phyloP scores from a whole-genome alignment of 805 yeast species.

The Torulaspora indica region DNA sequence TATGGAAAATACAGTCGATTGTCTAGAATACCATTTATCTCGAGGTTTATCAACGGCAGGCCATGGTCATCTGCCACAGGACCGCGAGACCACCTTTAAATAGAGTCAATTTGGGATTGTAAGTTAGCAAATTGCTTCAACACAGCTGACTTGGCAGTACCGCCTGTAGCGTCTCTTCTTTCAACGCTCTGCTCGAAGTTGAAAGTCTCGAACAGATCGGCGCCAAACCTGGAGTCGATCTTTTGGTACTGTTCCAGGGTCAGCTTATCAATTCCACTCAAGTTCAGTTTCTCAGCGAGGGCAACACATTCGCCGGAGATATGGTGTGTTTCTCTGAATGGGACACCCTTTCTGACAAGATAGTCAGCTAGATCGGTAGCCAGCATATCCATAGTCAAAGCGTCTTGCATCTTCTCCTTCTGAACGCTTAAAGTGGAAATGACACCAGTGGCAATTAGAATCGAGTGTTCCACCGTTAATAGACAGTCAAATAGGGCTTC shows the following conservation, averaged over 20 bases:
- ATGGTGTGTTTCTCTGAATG: slow-evolving; percentile 98
- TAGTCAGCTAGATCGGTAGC: slow-evolving; percentile 98
- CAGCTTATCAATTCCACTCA: slow-evolving; percentile 83
- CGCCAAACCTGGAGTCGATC: slow-evolving; percentile 75
- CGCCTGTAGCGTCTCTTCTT: slow-evolving; percentile 94
- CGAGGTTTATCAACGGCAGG: slow-evolving; percentile 2
- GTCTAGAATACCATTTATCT: slow-evolving; percentile 7
- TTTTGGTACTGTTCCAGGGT: slow-evolving; percentile 68
- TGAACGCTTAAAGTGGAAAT: slow-evolving; percentile 77
- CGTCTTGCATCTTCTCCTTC: slow-evolving; percentile 71
- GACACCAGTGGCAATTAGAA: slow-evolving; percentile 93
- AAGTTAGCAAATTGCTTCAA: slow-evolving; percentile 54
- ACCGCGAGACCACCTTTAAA: background rate
- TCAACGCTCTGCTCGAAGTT: slow-evolving; percentile 92
- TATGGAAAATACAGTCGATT: slow-evolving; percentile 25
- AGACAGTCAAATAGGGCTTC: slow-evolving; percentile 95
- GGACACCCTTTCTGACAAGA: slow-evolving; percentile 95
- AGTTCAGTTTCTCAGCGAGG: slow-evolving; percentile 69
- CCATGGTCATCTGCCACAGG: background rate
- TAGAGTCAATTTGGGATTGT: slow-evolving; percentile 27
- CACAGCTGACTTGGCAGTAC: slow-evolving; percentile 92
- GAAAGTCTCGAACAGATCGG: slow-evolving; percentile 80
- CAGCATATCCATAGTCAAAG: slow-evolving; percentile 97
- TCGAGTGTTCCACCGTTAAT: slow-evolving; percentile 87
- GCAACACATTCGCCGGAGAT: slow-evolving; percentile 97